Base-by-base conservation (phyloP, 257 asterid species). In the Rauvolfia tetraphylla region DNA sequence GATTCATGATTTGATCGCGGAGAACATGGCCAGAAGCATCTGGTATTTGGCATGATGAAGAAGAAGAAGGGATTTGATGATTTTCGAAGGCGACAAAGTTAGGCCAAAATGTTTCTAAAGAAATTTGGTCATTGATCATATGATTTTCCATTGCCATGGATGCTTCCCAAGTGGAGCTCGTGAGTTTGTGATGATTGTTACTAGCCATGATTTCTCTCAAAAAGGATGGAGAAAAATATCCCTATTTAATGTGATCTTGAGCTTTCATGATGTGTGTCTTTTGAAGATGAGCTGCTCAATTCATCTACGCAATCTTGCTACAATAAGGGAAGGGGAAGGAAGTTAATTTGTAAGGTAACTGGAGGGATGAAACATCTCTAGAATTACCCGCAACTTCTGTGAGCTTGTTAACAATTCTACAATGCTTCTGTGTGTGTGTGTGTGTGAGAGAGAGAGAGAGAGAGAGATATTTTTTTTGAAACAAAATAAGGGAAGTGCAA, bases 21-120 rank as follows among this genome's bases (percentile, higher is more conserved):
- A n/a, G 41, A 62, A 71, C 59, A 3, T 66, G 15, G 22, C 51
- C 46, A 25, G 75, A 76, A 66, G 75, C 22, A 23, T 49, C 22
- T 46, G 71, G 71, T 36, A 78, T 56, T 49, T 63, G 81, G 8
- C 31, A n/a, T 68, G 84, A 63, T 0, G 83, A 68, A 0, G 75
- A 65, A 8, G 84, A 68, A 38, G 83, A 33, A 41, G 78, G 75
- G n/a, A 70, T 56, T 41, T 72, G 80, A 10, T 29, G 84, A 68
- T 74, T 66, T 8, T 81, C 74, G 27, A 74, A 62, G 44, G 68
- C 82, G 15, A 62, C 82, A 57, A 79, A 78, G 51, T 67, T 75
- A 4, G 92, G 81, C 92, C 90, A 87, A 36, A 84, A 75, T 14
- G 85, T n/a, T 36, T 84, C 87, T 11, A 77, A 78, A 57, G 81